Base-by-base conservation (phyloP, 2,329 filamentous ascomycete genomes). In the Trichophyton mentagrophytes region DNA sequence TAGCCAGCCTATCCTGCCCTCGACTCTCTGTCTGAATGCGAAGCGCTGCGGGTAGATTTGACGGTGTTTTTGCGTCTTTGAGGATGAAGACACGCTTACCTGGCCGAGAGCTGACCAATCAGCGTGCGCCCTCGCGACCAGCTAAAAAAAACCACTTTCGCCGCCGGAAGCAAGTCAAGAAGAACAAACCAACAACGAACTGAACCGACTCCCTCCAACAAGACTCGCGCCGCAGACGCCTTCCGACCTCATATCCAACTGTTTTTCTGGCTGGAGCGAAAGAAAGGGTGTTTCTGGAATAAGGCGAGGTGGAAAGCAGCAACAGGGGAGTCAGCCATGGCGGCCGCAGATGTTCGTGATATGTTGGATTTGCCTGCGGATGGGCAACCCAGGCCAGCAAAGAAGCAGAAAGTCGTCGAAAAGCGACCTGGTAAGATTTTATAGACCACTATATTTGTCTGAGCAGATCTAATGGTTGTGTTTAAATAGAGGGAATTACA, bases 341-440 rank as follows among this genome's bases (percentile, higher is more conserved):
- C 86, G 63, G 86, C 86, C 64, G 82, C 85, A 72, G 90, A 95
- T 79, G 84, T 95, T 67, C 89, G 88, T 77, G 90, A 95, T 73
- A 89, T 95, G 71, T 84, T 95, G 70, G 89, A 91, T 73, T 79
- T 95, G 71, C 86, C 86, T 66, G 77, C 76, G 57, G 78, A 84
- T 67, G 73, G 62, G 42, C 67, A 76, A 62, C 76, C 77, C 62
- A 72, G 86, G 64, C 83, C 85, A 46, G 76, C 82, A 49, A 95
- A 93, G 77, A 91, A 92, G 71, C 84, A 86, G 68, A 90, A 88
- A 71, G 77, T 82, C 5, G 77, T 80, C 15, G 82, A 80, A 55
- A 82, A 85, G 65, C 74, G 78, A 67, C 78, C 79, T 67, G 78
- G 80, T 82, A 69, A 61, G 78, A 74, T 55, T 6, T 8, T 27